phyloP scores from a whole-genome alignment of 2,329 filamentous ascomycete genomes.

The Chalaropsis ovoidea region DNA sequence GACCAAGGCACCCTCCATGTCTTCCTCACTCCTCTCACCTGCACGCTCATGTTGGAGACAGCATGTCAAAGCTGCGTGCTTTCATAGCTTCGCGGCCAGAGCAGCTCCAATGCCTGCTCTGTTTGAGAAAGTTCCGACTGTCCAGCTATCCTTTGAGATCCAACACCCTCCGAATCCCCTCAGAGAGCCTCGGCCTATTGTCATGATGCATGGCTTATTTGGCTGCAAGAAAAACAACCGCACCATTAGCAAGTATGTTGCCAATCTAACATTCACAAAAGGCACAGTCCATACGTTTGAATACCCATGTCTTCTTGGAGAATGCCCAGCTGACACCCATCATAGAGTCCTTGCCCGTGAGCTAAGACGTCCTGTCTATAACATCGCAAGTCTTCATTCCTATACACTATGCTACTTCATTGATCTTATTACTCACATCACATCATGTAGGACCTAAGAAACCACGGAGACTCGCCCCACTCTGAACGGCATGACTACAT shows the following conservation, averaged over 20 bases:
- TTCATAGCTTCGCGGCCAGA: conserved; percentile 17
- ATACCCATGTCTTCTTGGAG: not conserved
- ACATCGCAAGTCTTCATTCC: conserved; percentile 49
- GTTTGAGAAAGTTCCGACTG: conserved; percentile 23
- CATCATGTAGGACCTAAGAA: conserved; percentile 63
- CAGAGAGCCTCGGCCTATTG: conserved; percentile 49
- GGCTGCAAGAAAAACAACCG: conserved; percentile 93
- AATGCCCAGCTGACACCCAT: not conserved
- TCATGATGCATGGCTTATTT: conserved; percentile 88
- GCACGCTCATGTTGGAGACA: not conserved
- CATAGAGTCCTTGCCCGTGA: conserved; percentile 68
- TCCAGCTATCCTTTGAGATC: conserved; percentile 53
- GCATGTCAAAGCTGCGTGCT: conserved; percentile 14
- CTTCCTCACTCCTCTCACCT: conserved; percentile 13
- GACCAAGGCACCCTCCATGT: conserved; percentile 2
- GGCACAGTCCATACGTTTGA: not conserved
- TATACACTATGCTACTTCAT: not conserved
- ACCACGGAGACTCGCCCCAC: conserved; percentile 87
- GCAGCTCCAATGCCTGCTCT: not conserved
- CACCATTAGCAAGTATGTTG: conserved; percentile 78
- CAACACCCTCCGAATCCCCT: conserved; percentile 45
- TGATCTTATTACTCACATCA: conserved; percentile 24
- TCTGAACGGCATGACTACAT: conserved; percentile 64
- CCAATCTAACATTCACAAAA: not conserved
- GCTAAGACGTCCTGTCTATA: conserved; percentile 69